These are phyloP conservation scores for Phytophthora boehmeriae DNA, from an alignment of 352 stramenopile genomes.

Conservation along the genomic window DNA sequence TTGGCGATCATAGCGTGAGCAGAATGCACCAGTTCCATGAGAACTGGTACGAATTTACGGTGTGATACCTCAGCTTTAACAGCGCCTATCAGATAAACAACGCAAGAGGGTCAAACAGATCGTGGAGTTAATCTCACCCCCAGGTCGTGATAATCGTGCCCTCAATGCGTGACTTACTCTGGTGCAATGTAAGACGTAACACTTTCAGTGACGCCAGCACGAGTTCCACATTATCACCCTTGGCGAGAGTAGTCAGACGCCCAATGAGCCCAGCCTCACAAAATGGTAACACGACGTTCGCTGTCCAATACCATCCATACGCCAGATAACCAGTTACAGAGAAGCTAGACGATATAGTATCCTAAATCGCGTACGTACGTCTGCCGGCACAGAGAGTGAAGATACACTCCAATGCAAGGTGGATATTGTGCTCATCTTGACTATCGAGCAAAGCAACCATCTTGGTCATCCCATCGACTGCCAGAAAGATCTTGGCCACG, in stretches of 20 bases:
- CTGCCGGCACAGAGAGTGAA: constrained; percentile 54
- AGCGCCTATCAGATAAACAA: constrained; percentile 22
- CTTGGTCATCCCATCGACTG: constrained; percentile 54
- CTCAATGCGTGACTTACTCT: constrained; percentile 35
- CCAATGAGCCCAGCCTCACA: constrained; percentile 50
- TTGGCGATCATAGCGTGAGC: constrained; percentile 44
- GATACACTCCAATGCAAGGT: constrained; percentile 60
- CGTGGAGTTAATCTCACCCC: not conserved
- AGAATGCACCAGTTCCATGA: constrained; percentile 53
- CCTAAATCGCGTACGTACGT: constrained; percentile 29
- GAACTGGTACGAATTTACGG: constrained; percentile 43
- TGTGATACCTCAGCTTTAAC: constrained; percentile 41
- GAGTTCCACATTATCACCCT: constrained; percentile 38
- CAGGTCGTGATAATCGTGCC: not conserved
- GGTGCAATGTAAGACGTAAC: constrained; percentile 48
- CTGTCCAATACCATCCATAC: constrained; percentile 14
- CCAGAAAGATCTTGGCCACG: constrained; percentile 53
- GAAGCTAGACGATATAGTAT: not conserved
- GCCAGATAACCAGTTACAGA: not conserved
- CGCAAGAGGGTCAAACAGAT: no score
- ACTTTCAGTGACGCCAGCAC: constrained; percentile 58
- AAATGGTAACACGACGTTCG: constrained; percentile 46
- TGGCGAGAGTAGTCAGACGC: constrained; percentile 38
- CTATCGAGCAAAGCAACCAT: constrained; percentile 45
- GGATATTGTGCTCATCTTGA: constrained; percentile 36